Percentiles rank a stretch among this genome's conserved stretches.
These are phyloP conservation scores for Citrullus mucosospermus DNA, from an alignment of 306 rosid species.

Conservation along the genomic window DNA sequence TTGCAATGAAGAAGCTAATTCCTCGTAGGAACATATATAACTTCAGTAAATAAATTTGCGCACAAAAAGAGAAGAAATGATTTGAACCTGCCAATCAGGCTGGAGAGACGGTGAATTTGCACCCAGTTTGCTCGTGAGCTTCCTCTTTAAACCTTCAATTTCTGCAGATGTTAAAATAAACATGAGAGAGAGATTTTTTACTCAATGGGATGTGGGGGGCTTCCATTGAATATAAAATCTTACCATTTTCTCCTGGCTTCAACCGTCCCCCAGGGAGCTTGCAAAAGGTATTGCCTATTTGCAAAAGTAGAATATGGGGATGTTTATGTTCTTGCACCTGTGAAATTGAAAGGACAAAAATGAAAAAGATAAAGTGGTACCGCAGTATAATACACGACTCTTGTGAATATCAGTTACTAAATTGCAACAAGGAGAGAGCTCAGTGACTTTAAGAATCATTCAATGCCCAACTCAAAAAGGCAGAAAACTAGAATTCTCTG, in stretches of 20 bases:
- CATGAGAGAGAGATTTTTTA: background rate
- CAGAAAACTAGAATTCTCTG: background rate
- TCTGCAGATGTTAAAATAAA: slow-evolving; percentile 24
- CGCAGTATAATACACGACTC: background rate
- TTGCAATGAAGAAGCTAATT: background rate
- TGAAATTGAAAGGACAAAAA: slow-evolving; percentile 4
- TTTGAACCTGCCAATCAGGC: slow-evolving; percentile 81
- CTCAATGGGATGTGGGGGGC: background rate
- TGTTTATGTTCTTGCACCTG: slow-evolving; percentile 99
- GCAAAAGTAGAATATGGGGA: slow-evolving; percentile 95
- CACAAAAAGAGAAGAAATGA: background rate
- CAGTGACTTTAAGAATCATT: background rate
- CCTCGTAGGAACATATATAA: background rate
- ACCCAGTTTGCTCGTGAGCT: slow-evolving; percentile 95
- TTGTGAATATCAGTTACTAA: background rate
- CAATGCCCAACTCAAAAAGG: background rate
- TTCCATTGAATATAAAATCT: background rate
- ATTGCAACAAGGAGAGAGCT: background rate
- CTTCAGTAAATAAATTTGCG: background rate
- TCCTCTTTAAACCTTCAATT: slow-evolving; percentile 87
- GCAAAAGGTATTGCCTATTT: slow-evolving; percentile 97
- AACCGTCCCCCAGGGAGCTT: slow-evolving; percentile 98
- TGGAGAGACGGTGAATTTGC: slow-evolving; percentile 69
- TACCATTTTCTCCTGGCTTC: slow-evolving; percentile 98
- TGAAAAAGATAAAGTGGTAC: background rate